A percentile compares a stretch with the other conserved stretches of the same genome.
These are phyloP conservation scores for Aechmea fasciata DNA, from an alignment of 176 grass and related monocot genomes.

Conservation along the genomic window DNA sequence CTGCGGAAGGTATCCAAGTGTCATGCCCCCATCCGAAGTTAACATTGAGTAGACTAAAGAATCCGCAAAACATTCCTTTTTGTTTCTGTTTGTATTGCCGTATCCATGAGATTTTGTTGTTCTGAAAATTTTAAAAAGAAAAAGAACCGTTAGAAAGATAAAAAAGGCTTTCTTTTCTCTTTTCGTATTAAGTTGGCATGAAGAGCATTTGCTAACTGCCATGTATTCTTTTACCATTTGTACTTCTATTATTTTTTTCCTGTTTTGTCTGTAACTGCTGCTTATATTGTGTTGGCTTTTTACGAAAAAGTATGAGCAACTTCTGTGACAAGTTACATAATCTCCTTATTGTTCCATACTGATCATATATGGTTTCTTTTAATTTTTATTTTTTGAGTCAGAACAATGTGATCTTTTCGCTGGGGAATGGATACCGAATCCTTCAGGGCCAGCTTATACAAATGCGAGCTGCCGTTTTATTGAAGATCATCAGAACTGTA, in stretches of 20 bases:
- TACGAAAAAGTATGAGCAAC: too few species aligned
- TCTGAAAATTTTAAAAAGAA: background rate
- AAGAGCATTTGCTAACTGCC: background rate
- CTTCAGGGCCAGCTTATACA: slow-evolving; percentile 66
- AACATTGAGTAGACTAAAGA: background rate
- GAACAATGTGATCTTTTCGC: slow-evolving; percentile 46
- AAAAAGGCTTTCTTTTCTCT: background rate
- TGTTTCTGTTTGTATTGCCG: background rate
- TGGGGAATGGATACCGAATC: slow-evolving; percentile 55
- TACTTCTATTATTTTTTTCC: background rate
- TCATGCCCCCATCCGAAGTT: background rate
- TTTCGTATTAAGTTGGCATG: background rate
- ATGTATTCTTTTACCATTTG: background rate
- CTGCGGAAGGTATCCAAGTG: background rate
- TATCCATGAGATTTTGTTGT: background rate
- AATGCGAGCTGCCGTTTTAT: slow-evolving; percentile 66
- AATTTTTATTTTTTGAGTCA: slow-evolving; percentile 1
- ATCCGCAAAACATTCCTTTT: background rate
- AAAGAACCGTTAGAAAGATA: background rate
- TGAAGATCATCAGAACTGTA: slow-evolving; percentile 68
- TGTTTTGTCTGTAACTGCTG: background rate
- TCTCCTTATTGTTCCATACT: too few species aligned
- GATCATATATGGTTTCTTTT: background rate
- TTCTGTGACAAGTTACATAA: too few species aligned
- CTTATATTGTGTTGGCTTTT: background rate